These are phyloP conservation scores for Anisodus acutangulus DNA, from an alignment of 257 asterid genomes.

Conservation along the genomic window DNA sequence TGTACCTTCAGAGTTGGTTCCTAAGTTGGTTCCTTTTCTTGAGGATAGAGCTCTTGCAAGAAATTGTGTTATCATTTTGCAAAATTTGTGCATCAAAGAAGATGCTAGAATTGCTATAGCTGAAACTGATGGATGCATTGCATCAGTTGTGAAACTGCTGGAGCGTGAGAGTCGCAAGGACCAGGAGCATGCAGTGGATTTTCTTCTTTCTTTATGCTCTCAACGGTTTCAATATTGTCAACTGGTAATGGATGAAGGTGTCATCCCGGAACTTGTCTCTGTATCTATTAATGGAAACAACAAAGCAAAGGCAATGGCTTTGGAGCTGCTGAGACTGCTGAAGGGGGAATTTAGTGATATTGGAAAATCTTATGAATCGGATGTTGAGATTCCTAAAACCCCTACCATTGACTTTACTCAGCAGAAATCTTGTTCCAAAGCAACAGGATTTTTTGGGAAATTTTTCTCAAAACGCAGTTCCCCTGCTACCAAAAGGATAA, in stretches of 20 bases:
- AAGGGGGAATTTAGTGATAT: slow-evolving; percentile 44
- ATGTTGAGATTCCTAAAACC: slow-evolving; percentile 21
- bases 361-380: slow-evolving; percentile 41
- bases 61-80: slow-evolving; percentile 56
- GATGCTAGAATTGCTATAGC: slow-evolving; percentile 54
- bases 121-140: slow-evolving; percentile 68
- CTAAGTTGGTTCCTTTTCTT: slow-evolving; percentile 56
- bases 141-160: slow-evolving; percentile 58
- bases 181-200: slow-evolving; percentile 70
- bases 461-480: slow-evolving; percentile 48
- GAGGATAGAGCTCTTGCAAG: slow-evolving; percentile 47
- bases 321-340: slow-evolving; percentile 68
- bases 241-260: slow-evolving; percentile 73
- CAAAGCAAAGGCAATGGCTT: slow-evolving; percentile 63
- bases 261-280: slow-evolving; percentile 59
- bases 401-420: slow-evolving; percentile 34
- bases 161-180: slow-evolving; percentile 58
- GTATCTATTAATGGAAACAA: slow-evolving; percentile 64
- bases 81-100: slow-evolving; percentile 47
- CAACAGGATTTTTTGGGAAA: slow-evolving; percentile 48
- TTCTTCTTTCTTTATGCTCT: slow-evolving; percentile 76
- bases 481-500: slow-evolving; percentile 38
- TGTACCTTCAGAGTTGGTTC: slow-evolving; percentile 50
- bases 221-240: slow-evolving; percentile 51
- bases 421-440: slow-evolving; percentile 41